These are phyloP conservation scores for Phoma sp. DNA, from an alignment of 2,329 filamentous ascomycete species.

Conservation along the genomic window DNA sequence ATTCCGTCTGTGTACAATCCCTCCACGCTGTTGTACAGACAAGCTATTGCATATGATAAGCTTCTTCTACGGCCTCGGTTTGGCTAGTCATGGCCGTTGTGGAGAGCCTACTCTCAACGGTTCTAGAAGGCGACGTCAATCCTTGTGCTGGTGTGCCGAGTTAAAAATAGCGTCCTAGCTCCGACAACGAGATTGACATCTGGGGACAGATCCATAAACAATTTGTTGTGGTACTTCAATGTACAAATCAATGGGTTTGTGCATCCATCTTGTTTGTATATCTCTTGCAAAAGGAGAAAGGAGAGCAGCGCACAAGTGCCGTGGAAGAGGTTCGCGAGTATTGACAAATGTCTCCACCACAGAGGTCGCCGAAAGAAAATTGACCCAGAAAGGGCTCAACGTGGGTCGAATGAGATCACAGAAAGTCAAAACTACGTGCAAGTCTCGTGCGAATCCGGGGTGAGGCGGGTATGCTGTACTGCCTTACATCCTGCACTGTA, in stretches of 20 bases:
- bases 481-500: neutral
- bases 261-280: neutral
- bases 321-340: neutral
- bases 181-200: constrained; percentile 8
- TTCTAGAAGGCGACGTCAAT: constrained; percentile 28
- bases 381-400: constrained; percentile 7
- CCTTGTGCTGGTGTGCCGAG: constrained; percentile 10
- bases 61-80: constrained; percentile 13
- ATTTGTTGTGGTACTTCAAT: constrained; percentile 1
- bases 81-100: constrained; percentile 24
- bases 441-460: constrained; percentile 10
- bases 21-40: neutral
- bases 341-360: constrained; percentile 5
- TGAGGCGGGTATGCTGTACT: neutral
- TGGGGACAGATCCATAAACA: constrained; percentile 13
- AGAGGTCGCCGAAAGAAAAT: constrained; percentile 1
- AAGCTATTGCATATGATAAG: constrained; percentile 19
- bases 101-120: constrained; percentile 30
- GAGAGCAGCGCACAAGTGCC: neutral
- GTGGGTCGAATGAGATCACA: constrained; percentile 12
- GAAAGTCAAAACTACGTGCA: neutral
- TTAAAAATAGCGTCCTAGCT: constrained; percentile 28
- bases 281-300: neutral
- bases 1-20: neutral
- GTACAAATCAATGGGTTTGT: neutral